phyloP scores from a whole-genome alignment of 2,329 filamentous ascomycete species.

The Stagonosporopsis chrysanthemi region DNA sequence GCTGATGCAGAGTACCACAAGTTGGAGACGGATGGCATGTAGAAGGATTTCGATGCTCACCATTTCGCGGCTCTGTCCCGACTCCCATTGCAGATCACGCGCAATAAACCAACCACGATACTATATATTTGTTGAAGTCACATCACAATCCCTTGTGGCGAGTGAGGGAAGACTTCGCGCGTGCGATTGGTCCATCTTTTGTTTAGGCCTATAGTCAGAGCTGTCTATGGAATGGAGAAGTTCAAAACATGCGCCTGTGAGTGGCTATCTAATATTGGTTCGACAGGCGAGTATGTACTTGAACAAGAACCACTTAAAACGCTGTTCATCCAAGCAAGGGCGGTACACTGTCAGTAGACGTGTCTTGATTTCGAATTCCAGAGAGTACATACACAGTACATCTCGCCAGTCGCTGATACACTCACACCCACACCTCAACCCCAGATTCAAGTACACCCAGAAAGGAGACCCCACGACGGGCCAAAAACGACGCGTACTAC shows the following conservation, averaged over 20 bases:
- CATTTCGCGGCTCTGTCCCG: too few relatives aligned
- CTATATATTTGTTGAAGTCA: background rate
- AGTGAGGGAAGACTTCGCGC: background rate
- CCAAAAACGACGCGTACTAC: conserved; percentile 17
- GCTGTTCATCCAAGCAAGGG: background rate
- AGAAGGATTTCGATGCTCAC: background rate
- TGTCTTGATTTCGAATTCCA: background rate
- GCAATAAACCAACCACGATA: background rate
- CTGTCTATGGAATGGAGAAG: too few relatives aligned
- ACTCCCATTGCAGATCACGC: background rate
- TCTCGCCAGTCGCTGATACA: background rate
- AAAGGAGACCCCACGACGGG: conserved; percentile 9
- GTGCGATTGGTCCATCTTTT: too few relatives aligned
- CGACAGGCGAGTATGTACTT: too few relatives aligned
- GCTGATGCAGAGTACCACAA: conserved; percentile 9
- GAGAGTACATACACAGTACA: background rate
- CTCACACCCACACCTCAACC: background rate
- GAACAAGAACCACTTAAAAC: too few relatives aligned
- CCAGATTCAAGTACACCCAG: conserved; percentile 1
- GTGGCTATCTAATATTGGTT: background rate
- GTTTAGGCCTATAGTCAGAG: too few relatives aligned
- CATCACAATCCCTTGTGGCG: background rate
- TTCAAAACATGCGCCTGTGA: background rate
- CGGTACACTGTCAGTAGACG: background rate
- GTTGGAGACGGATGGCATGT: conserved; percentile 9